These are phyloP conservation scores for Onygenales sp. DNA, from an alignment of 2,329 filamentous ascomycete genomes.

Conservation along the genomic window DNA sequence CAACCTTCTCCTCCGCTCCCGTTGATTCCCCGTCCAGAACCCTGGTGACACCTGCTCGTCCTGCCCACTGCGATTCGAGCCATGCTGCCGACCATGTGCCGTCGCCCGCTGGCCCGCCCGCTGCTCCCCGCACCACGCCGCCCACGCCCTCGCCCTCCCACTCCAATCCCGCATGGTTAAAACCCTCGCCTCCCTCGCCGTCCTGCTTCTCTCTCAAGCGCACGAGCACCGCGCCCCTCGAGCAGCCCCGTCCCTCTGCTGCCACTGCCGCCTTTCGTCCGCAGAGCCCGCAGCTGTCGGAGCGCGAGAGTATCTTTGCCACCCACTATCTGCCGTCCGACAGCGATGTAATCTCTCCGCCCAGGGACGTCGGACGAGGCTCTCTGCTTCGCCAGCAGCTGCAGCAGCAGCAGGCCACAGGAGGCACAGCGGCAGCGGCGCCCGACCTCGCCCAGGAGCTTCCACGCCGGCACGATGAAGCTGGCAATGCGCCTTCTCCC, in stretches of 20 bases:
- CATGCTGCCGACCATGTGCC: conserved; percentile 11
- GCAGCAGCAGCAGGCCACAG: neutral
- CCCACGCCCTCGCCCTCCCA: conserved; percentile 19
- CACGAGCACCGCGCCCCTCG: conserved; percentile 22
- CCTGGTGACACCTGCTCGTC: conserved; percentile 37
- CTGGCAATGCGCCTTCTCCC: conserved; percentile 10
- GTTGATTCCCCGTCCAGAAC: conserved; percentile 31
- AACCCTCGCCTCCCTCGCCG: conserved; percentile 14
- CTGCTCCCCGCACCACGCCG: neutral
- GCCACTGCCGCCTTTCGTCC: conserved; percentile 12
- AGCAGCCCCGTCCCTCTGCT: conserved; percentile 17
- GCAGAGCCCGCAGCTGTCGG: conserved; percentile 45
- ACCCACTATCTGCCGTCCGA: conserved; percentile 48
- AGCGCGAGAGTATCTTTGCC: conserved; percentile 55
- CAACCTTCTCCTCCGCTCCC: conserved; percentile 35
- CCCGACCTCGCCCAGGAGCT: neutral
- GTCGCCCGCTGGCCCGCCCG: conserved; percentile 3
- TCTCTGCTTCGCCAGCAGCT: neutral
- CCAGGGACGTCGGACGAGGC: conserved; percentile 15
- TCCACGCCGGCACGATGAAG: conserved; percentile 6
- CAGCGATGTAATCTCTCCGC: conserved; percentile 21
- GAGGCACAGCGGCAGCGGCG: neutral
- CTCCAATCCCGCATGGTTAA: conserved; percentile 27
- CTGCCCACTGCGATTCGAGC: conserved; percentile 29
- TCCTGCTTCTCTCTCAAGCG: conserved; percentile 27